These are phyloP conservation scores for Penicillium sp. DNA, from an alignment of 2,329 filamentous ascomycete genomes.

Conservation along the genomic window DNA sequence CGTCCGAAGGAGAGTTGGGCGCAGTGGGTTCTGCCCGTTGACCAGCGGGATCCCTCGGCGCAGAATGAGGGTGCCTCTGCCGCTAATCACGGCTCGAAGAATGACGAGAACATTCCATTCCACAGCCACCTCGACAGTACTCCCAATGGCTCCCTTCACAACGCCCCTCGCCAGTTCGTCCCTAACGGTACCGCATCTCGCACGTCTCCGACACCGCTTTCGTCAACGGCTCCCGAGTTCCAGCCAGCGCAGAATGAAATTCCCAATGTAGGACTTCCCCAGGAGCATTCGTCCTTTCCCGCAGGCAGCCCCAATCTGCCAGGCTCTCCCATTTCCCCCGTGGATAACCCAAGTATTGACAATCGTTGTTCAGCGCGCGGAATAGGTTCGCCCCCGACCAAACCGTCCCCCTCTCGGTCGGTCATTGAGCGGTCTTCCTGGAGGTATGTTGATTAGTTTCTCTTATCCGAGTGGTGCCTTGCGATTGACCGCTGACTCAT, in stretches of 20 bases:
- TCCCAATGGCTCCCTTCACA: conserved; percentile 32
- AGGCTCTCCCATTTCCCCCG: conserved; percentile 46
- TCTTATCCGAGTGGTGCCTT: neutral
- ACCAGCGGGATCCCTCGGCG: conserved; percentile 70
- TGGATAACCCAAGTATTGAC: conserved; percentile 57
- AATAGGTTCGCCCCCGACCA: conserved; percentile 34
- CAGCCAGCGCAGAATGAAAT: conserved; percentile 48
- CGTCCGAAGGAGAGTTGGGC: conserved; percentile 76
- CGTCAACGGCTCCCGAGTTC: conserved; percentile 66
- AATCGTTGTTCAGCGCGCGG: conserved; percentile 53
- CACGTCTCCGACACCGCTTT: conserved; percentile 55
- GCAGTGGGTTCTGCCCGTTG: conserved; percentile 72
- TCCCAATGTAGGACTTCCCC: conserved; percentile 38
- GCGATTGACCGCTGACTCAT: neutral
- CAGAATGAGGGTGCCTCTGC: conserved; percentile 69
- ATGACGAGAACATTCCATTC: conserved; percentile 44
- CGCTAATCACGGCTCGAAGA: conserved; percentile 22
- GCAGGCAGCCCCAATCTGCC: conserved; percentile 46
- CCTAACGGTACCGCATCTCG: conserved; percentile 45
- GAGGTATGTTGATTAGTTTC: conserved; percentile 9
- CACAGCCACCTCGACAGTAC: conserved; percentile 32
- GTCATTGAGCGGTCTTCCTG: conserved; percentile 36
- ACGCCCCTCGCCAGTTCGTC: conserved; percentile 26
- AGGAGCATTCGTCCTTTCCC: conserved; percentile 49
- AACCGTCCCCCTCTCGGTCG: conserved; percentile 24